These are phyloP conservation scores for Alternaria sp. DNA, from an alignment of 2,329 filamentous ascomycete genomes.

Conservation along the genomic window DNA sequence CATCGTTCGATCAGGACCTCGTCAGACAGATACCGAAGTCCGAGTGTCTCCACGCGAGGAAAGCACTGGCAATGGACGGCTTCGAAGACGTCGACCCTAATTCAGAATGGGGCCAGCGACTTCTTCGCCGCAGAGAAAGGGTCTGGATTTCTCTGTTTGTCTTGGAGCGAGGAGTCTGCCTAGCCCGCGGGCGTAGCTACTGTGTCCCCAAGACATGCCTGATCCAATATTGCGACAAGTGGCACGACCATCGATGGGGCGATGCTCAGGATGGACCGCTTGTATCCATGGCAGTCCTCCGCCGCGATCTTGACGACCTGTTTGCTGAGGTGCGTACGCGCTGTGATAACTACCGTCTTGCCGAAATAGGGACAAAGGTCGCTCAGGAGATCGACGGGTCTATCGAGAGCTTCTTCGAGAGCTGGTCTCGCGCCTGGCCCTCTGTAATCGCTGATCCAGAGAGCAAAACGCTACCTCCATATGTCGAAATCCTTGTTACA, in stretches of 20 bases:
- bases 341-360: conserved; percentile 64
- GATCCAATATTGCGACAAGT: conserved; percentile 70
- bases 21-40: conserved; percentile 63
- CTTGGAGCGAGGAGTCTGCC: conserved; percentile 73
- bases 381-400: conserved; percentile 53
- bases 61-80: conserved; percentile 71
- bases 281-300: conserved; percentile 72
- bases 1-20: conserved; percentile 55
- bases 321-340: conserved; percentile 64
- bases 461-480: conserved; percentile 67
- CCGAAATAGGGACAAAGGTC: conserved; percentile 59
- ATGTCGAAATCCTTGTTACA: conserved; percentile 74
- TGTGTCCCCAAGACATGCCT: conserved; percentile 71
- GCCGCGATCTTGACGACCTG: conserved; percentile 68
- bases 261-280: conserved; percentile 74
- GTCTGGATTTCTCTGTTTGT: conserved; percentile 76
- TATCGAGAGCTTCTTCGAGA: conserved; percentile 70
- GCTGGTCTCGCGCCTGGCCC: conserved; percentile 68
- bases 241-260: conserved; percentile 69
- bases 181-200: conserved; percentile 72
- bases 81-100: conserved; percentile 67
- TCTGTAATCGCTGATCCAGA: conserved; percentile 28
- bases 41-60: conserved; percentile 71
- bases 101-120: conserved; percentile 65
- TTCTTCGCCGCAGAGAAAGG: conserved; percentile 70